Percentiles rank a stretch among this genome's conserved stretches.
Conservation (phyloP, 1,284 basidiomycete genomes). For the Ceratobasidium theobromae region DNA sequence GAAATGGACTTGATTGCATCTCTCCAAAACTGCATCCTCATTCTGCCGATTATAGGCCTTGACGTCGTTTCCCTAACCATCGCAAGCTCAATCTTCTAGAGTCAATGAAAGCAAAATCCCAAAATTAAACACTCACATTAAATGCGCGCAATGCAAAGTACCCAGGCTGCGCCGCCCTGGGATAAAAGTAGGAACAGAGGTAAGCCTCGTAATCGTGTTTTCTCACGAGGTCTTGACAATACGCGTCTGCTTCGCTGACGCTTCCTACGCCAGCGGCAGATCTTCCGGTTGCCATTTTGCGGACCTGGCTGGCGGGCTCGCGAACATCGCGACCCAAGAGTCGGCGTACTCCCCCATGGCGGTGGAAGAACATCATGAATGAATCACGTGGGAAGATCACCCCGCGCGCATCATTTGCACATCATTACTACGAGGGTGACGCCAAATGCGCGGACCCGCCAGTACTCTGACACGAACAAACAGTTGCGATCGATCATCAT, state of each 20-base stretch:
- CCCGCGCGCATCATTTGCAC: too few relatives aligned
- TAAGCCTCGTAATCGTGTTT: constrained; percentile 82
- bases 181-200: constrained; percentile 76
- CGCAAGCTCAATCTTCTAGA: constrained; percentile 74
- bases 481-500: too few relatives aligned
- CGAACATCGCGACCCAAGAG: too few relatives aligned
- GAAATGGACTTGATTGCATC: constrained; percentile 75
- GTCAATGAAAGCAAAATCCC: not conserved
- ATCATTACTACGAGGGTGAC: too few relatives aligned
- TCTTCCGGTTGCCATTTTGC: constrained; percentile 6
- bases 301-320: too few relatives aligned
- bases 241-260: constrained; percentile 40
- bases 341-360: too few relatives aligned
- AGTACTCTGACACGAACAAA: too few relatives aligned
- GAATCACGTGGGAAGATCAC: too few relatives aligned
- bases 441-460: too few relatives aligned
- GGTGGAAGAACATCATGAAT: too few relatives aligned
- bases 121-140: constrained; percentile 61
- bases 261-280: constrained; percentile 9
- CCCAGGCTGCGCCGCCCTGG: constrained; percentile 60
- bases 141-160: constrained; percentile 86
- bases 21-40: constrained; percentile 92
- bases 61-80: constrained; percentile 78
- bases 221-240: constrained; percentile 67
- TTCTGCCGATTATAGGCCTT: constrained; percentile 77